Percentiles rank a stretch among this genome's conserved stretches.
phyloP scores from a whole-genome alignment of 345 rosid genomes.

The Eucalyptus rudis region DNA sequence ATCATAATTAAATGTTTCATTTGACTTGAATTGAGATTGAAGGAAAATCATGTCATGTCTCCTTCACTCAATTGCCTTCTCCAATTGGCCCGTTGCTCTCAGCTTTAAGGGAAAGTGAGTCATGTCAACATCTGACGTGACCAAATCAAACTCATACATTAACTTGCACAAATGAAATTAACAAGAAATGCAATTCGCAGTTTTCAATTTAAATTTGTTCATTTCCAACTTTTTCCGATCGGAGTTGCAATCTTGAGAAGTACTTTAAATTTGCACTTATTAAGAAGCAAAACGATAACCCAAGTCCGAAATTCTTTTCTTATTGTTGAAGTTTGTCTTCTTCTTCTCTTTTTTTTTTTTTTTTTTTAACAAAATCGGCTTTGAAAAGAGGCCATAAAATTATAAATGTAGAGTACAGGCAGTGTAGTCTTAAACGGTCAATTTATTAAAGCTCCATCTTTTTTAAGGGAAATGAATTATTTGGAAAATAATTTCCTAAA shows the following conservation, averaged over 20 bases:
- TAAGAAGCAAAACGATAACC: neutral
- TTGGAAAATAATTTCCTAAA: no score
- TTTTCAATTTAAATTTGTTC: neutral
- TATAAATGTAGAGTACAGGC: no score
- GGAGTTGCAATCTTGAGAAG: neutral
- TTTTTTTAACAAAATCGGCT: no score
- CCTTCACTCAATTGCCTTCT: neutral
- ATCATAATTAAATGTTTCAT: neutral
- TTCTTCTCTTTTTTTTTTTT: no score
- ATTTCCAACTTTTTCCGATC: neutral
- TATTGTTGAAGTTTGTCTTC: no score
- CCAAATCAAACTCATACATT: accelerated
- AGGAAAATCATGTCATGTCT: neutral
- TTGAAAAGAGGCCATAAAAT: no score
- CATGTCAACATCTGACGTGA: neutral
- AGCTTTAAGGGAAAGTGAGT: neutral
- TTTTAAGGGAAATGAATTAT: no score
- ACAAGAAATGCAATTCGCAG: neutral
- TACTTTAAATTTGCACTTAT: neutral
- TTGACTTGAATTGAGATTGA: neutral
- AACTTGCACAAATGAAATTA: neutral
- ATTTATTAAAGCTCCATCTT: no score
- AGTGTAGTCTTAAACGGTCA: no score
- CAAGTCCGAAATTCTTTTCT: neutral
- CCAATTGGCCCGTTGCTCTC: neutral